Evolutionary conservation across 2,329 filamentous ascomycete genomes (phyloP), one percentile per base, ranked within the genome.

Genomic region (Aspergillus melleus): DNA sequence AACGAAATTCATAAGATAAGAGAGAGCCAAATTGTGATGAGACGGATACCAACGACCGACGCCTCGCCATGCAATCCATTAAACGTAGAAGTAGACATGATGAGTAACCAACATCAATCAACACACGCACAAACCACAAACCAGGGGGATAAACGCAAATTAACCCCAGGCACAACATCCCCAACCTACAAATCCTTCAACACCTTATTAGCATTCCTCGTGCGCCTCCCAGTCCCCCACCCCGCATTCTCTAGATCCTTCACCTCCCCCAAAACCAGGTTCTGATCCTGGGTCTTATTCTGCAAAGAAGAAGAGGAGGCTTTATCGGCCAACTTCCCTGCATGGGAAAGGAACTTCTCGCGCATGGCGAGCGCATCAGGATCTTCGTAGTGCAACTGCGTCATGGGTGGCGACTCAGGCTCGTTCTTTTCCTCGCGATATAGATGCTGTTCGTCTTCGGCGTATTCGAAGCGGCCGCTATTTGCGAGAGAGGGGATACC

Each of bases 331-430:
- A 82, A 32, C 68, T 84, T 67, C 69, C 80, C 63, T 0, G 73
- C 72, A 55, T 72, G 62, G 4, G 81, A 80, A 63, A 83, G 80
- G 29, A 81, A 82, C 42, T 81, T 82, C 36, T 85, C 83, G n/a
- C 82, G 82, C 67, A 85, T 84, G 56, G 81, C 81, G 12, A 81
- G 79, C 2, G 83, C 83, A 50, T 86, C 79, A 1, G 78, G 74
- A 60, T 81, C 79, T 59, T 81, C 79, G 58, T 81, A 82, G 29
- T 78, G 77, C 19, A 82, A 66, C 64, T 81, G 79, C 6, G 80
- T 81, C 76, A 80, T 76, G 14, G 71, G 72, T 14, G 77, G 76
- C 8, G 71, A 67, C 56, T 77, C 72, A 11, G 74, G 65, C 51
- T 72, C 73, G 11, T 72, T 29, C 26, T 29, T 65, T 44, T 73